Conservation (phyloP, 2,329 filamentous ascomycete genomes). For the Coccinonectria pachysandricola region DNA sequence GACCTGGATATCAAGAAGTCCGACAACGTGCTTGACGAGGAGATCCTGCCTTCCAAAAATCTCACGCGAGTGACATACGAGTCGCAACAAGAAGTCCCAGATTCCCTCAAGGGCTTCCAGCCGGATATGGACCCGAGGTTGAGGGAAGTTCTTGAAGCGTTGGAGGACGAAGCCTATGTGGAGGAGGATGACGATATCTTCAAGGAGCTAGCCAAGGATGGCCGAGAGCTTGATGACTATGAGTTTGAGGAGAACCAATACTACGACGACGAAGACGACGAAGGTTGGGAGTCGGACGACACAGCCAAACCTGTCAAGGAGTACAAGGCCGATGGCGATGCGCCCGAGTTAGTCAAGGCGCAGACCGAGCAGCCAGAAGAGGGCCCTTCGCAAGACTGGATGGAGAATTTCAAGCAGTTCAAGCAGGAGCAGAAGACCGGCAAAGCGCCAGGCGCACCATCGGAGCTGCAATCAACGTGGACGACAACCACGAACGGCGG, state of each 20-base stretch:
- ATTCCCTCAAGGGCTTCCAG: constrained; percentile 85
- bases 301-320: constrained; percentile 68
- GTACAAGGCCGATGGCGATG: constrained; percentile 38
- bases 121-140: constrained; percentile 95
- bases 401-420: constrained; percentile 88
- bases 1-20: constrained; percentile 46
- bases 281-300: constrained; percentile 90
- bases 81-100: constrained; percentile 84
- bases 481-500: constrained; percentile 72
- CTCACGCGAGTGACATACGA: constrained; percentile 72
- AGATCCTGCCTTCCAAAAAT: constrained; percentile 71
- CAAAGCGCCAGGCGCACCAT: constrained; percentile 34
- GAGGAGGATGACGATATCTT: constrained; percentile 85
- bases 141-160: constrained; percentile 80
- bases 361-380: constrained; percentile 43
- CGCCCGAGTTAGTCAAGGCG: constrained; percentile 37
- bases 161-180: constrained; percentile 93
- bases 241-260: constrained; percentile 65
- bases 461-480: constrained; percentile 59
- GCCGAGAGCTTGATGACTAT: constrained; percentile 62
- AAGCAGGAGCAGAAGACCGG: constrained; percentile 63
- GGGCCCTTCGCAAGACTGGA: constrained; percentile 67
- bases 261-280: constrained; percentile 53
- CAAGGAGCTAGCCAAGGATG: constrained; percentile 56
- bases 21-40: constrained; percentile 56